Conservation (phyloP, 1,139 yeast species). For the Meyerozyma sp. region DNA sequence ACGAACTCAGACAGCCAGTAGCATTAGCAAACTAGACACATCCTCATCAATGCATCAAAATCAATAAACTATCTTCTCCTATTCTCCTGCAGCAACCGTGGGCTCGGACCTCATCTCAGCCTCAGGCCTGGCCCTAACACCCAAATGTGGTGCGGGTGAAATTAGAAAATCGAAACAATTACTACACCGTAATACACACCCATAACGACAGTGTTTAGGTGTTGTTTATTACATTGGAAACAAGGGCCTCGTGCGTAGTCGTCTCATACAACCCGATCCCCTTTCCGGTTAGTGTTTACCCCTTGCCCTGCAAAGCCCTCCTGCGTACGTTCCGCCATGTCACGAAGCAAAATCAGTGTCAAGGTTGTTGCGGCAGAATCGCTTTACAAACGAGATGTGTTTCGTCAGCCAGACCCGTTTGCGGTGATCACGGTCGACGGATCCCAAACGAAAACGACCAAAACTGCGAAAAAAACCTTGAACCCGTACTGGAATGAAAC, state of each 20-base stretch:
- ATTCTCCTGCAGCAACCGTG: background rate
- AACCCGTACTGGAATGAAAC: constrained; percentile 98
- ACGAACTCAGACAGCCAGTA: too few species aligned
- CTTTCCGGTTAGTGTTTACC: background rate
- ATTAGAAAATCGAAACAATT: background rate
- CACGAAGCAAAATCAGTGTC: constrained; percentile 44
- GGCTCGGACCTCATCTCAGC: background rate
- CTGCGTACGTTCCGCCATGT: constrained; percentile 5
- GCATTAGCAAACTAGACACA: too few species aligned
- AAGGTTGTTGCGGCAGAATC: constrained; percentile 96
- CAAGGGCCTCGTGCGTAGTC: background rate
- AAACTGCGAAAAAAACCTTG: constrained; percentile 87
- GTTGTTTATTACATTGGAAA: background rate
- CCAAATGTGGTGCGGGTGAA: background rate
- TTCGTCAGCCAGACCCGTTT: constrained; percentile 95
- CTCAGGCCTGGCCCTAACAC: background rate
- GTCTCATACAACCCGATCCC: background rate
- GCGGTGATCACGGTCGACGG: constrained; percentile 97
- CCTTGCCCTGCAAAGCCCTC: background rate
- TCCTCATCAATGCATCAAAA: too few species aligned
- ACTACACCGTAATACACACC: background rate
- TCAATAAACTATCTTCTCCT: too few species aligned
- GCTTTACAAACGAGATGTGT: constrained; percentile 89
- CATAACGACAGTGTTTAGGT: background rate
- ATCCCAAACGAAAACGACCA: constrained; percentile 89